Base-by-base conservation (phyloP, 1,139 yeast genomes). In the Pichia sorboxylosa region DNA sequence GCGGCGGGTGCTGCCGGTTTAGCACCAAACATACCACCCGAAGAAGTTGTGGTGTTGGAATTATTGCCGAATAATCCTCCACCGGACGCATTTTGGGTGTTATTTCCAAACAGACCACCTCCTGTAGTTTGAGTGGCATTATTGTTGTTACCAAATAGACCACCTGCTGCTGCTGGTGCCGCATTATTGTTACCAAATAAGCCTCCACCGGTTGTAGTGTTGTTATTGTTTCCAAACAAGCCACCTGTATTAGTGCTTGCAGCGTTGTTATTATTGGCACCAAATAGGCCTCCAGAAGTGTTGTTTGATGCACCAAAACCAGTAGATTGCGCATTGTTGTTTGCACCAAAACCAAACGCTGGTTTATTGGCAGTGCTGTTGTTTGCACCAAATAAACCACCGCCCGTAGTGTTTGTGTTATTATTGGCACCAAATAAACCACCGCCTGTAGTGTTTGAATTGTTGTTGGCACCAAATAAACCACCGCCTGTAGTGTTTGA, bases 391-490 rank as follows among this genome's bases (percentile, higher is more conserved):
- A 35, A 37, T 13, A 36, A 14, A 5, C 34, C 38, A 21, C 41
- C 39, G 18, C 32, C 25, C 4, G 31, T 13, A 15, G 19, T 14
- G 9, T 14, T 9, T 5, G 14, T 18, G 6, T 13, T 24, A 18
- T 45, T 32, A 18, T 33, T 33, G 23, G 30, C 38, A 15, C 17
- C 25, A 17, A 39, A 62, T 42, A 59, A 59, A n/a, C 57, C 40
- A 4, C 63, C 61, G n/a, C 59, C 59, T 15, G 19, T 34, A 13
- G 52, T 13, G 22, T 15, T 20, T 17, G 22, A 33, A 23, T 26
- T 35, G 22, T 14, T 27, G 17, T 27, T 32, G 3, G 19, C 26
- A 6, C 68, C 76, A 28, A 70, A 68, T 20, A 69, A 59, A 29
- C 72, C 34, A n/a, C 69, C 59, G 28, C 72, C 33, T 5, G 46